A percentile compares a stretch with the other conserved stretches of the same genome.
Conservation (phyloP, 2,329 filamentous ascomycete genomes). For the Colletotrichum sp. region DNA sequence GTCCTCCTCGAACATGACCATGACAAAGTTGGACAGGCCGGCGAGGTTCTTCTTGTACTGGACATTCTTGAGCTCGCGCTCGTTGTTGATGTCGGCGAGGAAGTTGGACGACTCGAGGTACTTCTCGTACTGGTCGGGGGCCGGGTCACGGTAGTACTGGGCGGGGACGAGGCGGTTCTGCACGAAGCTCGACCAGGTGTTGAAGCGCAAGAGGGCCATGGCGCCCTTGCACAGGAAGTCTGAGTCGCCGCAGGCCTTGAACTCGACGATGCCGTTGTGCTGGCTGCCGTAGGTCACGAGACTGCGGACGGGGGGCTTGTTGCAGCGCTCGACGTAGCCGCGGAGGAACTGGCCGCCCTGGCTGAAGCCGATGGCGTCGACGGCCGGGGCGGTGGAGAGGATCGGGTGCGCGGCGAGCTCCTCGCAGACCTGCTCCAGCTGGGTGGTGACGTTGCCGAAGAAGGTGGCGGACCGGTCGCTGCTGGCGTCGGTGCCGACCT, state of each 20-base stretch:
- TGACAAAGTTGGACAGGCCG: slow-evolving; percentile 76
- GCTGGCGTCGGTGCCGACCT: slow-evolving; percentile 67
- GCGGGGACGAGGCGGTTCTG: slow-evolving; percentile 86
- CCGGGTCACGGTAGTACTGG: slow-evolving; percentile 86
- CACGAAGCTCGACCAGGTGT: slow-evolving; percentile 80
- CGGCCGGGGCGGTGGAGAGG: slow-evolving; percentile 78
- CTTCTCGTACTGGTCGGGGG: slow-evolving; percentile 62
- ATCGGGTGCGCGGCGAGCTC: slow-evolving; percentile 78
- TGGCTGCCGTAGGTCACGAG: slow-evolving; percentile 90
- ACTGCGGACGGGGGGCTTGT: slow-evolving; percentile 73
- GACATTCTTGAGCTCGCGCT: slow-evolving; percentile 75
- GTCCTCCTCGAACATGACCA: slow-evolving; percentile 91
- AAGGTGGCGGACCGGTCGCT: slow-evolving; percentile 85
- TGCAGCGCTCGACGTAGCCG: slow-evolving; percentile 88
- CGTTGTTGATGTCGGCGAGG: slow-evolving; percentile 95
- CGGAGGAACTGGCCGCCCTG: slow-evolving; percentile 97
- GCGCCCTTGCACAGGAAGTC: slow-evolving; percentile 86
- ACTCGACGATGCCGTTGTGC: slow-evolving; percentile 89
- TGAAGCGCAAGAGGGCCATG: slow-evolving; percentile 77
- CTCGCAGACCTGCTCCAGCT: slow-evolving; percentile 79
- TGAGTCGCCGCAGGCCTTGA: slow-evolving; percentile 71
- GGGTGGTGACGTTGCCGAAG: slow-evolving; percentile 85
- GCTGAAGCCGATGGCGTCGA: slow-evolving; percentile 93
- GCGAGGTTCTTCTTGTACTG: slow-evolving; percentile 76
- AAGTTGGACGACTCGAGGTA: slow-evolving; percentile 88